phyloP scores from a whole-genome alignment of 257 asterid genomes.

The Solanum arcanum region DNA sequence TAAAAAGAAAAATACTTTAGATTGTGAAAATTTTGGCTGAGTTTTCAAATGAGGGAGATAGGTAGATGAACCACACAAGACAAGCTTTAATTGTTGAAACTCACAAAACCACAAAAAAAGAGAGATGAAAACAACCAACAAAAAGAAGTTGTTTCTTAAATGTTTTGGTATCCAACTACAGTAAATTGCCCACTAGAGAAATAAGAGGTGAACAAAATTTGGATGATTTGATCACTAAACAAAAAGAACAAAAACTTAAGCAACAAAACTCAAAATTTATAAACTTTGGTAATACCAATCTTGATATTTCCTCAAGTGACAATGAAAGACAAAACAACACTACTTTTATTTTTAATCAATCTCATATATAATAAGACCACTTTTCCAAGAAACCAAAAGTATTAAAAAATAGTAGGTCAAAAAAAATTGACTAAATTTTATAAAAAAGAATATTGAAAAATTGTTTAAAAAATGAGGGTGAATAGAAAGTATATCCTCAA shows the following conservation, averaged over 20 bases:
- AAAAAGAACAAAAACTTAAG: slow-evolving; percentile 2
- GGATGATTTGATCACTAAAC: not conserved
- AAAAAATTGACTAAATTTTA: not conserved
- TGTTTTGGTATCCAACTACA: slow-evolving; percentile 18
- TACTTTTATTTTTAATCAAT: not conserved
- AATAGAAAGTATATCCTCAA: not conserved
- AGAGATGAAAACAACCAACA: slow-evolving; percentile 13
- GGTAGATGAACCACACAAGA: slow-evolving; percentile 37
- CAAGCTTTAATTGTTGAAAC: slow-evolving; percentile 48
- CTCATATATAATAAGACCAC: not conserved
- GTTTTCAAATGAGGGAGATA: slow-evolving; percentile 9
- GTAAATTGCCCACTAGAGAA: slow-evolving; percentile 14
- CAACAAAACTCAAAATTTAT: slow-evolving; percentile 5
- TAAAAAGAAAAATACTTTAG: not conserved
- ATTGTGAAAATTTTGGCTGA: not conserved
- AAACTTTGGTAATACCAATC: slow-evolving; percentile 29
- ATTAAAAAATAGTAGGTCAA: not conserved
- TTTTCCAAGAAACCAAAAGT: not conserved
- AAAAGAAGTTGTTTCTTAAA: slow-evolving; percentile 9
- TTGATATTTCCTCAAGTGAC: not conserved
- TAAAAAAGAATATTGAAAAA: not conserved
- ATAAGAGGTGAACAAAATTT: not conserved
- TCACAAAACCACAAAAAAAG: slow-evolving; percentile 35
- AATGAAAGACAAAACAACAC: not conserved
- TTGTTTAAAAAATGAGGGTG: not conserved